Conservation (phyloP, 306 rosid species). For the Boehmeria nivea region DNA sequence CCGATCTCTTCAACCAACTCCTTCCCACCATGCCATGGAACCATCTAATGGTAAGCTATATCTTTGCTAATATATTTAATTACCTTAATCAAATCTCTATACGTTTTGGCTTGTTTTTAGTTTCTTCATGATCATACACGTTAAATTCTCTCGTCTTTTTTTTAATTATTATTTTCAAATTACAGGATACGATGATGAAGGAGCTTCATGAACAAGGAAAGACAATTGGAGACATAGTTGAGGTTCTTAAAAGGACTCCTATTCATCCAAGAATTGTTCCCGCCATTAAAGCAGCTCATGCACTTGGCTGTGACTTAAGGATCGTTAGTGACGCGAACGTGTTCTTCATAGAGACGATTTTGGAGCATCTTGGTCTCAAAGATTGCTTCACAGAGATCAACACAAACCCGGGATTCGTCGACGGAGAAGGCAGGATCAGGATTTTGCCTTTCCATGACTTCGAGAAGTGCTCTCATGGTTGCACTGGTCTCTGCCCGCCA, state of each 20-base stretch:
- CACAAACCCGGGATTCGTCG: constrained; percentile 61
- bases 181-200: constrained; percentile 44
- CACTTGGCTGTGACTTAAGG: constrained; percentile 61
- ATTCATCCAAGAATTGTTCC: constrained; percentile 15
- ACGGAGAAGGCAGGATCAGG: constrained; percentile 46
- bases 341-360: constrained; percentile 60
- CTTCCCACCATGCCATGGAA: constrained; percentile 89
- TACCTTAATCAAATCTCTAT: neutral
- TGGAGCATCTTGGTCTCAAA: constrained; percentile 58
- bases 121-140: neutral
- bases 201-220: constrained; percentile 14
- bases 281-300: constrained; percentile 14
- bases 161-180: no score
- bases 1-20: constrained; percentile 59
- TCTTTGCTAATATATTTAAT: no score
- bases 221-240: constrained; percentile 3
- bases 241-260: constrained; percentile 16
- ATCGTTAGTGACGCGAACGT: constrained; percentile 72
- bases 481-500: constrained; percentile 56
- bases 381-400: constrained; percentile 65
- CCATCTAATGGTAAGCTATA: constrained; percentile 67
- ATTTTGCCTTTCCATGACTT: constrained; percentile 59
- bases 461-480: constrained; percentile 42
- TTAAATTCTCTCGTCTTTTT: no score
- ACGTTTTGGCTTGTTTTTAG: neutral